Evolutionary conservation across 164 flowering plant genomes (phyloP).

Genomic region (Vitis cinerea): DNA sequence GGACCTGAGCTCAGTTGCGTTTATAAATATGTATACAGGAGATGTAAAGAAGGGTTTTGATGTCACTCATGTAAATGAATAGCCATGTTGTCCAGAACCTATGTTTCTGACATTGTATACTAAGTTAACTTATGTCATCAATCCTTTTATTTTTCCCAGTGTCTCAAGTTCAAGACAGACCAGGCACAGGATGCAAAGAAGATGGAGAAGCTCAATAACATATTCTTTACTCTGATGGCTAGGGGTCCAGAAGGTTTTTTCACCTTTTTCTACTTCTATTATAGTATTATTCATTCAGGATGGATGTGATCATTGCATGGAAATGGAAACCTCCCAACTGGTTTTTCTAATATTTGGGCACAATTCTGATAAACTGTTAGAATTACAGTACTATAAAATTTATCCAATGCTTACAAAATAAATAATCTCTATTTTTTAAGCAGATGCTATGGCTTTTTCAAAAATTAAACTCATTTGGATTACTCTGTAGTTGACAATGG

Average conservation of each 20-base stretch:
- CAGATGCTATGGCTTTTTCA: too few relatives aligned
- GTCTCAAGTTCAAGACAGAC: conserved; percentile 92
- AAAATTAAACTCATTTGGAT: too few relatives aligned
- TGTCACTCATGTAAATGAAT: not conserved
- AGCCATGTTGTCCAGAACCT: not conserved
- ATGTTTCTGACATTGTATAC: not conserved
- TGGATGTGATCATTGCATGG: not conserved
- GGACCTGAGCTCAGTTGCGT: not conserved
- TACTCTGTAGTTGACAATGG: too few relatives aligned
- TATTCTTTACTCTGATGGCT: conserved; percentile 89
- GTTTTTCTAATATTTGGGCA: not conserved
- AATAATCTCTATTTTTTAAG: too few relatives aligned
- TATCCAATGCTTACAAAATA: not conserved
- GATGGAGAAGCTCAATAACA: conserved; percentile 95
- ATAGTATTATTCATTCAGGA: not conserved
- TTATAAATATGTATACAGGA: not conserved
- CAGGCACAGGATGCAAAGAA: conserved; percentile 97
- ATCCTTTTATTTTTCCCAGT: conserved; percentile 39
- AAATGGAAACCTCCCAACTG: not conserved
- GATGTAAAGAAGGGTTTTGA: not conserved
- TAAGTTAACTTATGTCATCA: not conserved
- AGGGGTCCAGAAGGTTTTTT: conserved; percentile 89
- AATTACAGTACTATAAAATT: not conserved
- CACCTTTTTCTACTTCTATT: not conserved
- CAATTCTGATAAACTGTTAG: too few relatives aligned